phyloP scores from a whole-genome alignment of 169 alveolate genomes.

The Eimeria nieschulzi region DNA sequence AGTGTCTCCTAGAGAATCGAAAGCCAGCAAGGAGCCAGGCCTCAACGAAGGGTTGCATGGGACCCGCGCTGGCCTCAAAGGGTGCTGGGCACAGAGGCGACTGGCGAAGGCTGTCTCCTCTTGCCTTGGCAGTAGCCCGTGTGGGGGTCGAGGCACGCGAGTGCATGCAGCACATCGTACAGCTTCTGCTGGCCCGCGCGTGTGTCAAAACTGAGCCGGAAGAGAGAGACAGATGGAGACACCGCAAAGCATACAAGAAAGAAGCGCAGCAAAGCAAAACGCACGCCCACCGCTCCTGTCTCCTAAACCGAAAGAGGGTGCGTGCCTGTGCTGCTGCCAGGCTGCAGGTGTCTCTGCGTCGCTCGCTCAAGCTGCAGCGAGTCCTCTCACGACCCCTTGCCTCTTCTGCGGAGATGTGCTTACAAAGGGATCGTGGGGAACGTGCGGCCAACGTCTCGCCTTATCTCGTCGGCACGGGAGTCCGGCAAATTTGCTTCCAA shows the following conservation, averaged over 20 bases:
- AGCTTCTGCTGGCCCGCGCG: slow-evolving; percentile 34
- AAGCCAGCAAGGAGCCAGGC: not conserved
- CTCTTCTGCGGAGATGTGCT: not conserved
- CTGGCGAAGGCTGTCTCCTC: not conserved
- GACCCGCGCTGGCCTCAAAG: no score
- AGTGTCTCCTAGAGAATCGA: not conserved
- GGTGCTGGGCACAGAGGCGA: no score
- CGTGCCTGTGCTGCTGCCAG: no score
- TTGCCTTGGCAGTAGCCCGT: slow-evolving; percentile 64
- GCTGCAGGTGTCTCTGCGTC: not conserved
- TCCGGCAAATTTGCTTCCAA: not conserved
- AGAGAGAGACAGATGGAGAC: not conserved
- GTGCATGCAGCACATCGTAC: slow-evolving; percentile 48
- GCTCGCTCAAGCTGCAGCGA: not conserved
- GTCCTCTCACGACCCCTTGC: no score
- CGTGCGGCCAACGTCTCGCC: slow-evolving; percentile 58
- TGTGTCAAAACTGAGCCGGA: not conserved
- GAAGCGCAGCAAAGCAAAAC: not conserved
- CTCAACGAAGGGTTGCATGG: no score
- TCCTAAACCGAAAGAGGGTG: no score
- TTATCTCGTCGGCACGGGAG: slow-evolving; percentile 33
- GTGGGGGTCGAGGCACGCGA: slow-evolving; percentile 14
- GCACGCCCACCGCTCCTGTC: no score
- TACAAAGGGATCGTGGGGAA: slow-evolving; percentile 55
- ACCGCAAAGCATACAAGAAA: not conserved